A percentile compares a stretch with the other conserved stretches of the same genome.
phyloP scores from a whole-genome alignment of 768 basidiomycete species.

The Vararia minispora region DNA sequence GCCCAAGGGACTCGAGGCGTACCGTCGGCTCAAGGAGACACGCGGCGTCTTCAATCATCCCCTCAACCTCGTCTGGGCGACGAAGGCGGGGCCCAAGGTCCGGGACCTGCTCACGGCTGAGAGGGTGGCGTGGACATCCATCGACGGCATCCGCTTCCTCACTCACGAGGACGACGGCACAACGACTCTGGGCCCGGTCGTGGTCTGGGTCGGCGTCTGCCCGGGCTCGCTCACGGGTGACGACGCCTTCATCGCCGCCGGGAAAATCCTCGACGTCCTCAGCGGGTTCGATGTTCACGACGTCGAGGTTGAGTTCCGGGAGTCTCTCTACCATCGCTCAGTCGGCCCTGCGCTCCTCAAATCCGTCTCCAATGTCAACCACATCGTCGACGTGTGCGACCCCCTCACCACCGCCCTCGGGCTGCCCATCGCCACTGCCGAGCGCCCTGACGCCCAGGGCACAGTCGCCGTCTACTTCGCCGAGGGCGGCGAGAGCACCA shows the following conservation, averaged over 20 bases:
- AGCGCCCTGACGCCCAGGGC: conserved; percentile 10
- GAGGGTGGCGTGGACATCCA: conserved; percentile 14
- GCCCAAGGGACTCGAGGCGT: conserved; percentile 17
- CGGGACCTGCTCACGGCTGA: conserved; percentile 11
- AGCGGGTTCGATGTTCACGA: background rate
- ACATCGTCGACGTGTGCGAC: background rate
- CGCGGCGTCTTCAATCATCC: conserved; percentile 15
- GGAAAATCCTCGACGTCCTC: background rate
- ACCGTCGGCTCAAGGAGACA: conserved; percentile 16
- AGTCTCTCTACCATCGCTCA: conserved; percentile 1
- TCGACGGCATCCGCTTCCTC: conserved; percentile 17
- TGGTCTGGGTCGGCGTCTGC: background rate
- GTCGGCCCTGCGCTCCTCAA: background rate
- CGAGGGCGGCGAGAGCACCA: conserved; percentile 10
- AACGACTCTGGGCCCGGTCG: background rate
- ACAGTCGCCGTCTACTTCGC: conserved; percentile 25
- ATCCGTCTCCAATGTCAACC: background rate
- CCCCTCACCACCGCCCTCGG: conserved; percentile 1
- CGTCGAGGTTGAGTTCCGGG: conserved; percentile 1
- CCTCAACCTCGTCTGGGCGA: conserved; percentile 16
- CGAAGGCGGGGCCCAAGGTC: conserved; percentile 14
- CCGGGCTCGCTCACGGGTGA: background rate
- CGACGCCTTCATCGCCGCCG: background rate
- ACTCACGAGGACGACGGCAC: conserved; percentile 6
- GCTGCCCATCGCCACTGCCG: background rate